Conservation (phyloP, 495 filamentous ascomycete species). For the Penicillium maclennaniae region DNA sequence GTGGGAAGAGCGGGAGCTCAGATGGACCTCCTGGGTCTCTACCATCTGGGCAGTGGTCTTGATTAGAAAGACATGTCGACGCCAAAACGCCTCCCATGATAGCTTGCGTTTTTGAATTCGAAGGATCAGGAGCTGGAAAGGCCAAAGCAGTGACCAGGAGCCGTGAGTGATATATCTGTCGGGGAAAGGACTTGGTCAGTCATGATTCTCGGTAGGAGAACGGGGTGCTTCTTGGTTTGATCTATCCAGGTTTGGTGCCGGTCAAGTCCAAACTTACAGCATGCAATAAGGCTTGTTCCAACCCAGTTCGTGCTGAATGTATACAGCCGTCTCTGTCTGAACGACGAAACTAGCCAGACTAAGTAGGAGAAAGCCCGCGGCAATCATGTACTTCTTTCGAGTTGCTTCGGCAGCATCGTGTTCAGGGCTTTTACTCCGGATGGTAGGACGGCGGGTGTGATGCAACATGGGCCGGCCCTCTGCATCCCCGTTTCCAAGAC, state of each 20-base stretch:
- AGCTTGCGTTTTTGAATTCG: constrained; percentile 65
- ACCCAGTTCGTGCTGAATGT: constrained; percentile 80
- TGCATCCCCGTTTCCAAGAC: constrained; percentile 32
- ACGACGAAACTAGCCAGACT: constrained; percentile 79
- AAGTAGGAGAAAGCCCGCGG: constrained; percentile 73
- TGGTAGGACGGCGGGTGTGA: constrained; percentile 50
- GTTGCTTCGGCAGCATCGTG: constrained; percentile 57
- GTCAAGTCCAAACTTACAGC: constrained; percentile 60
- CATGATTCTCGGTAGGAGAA: neutral
- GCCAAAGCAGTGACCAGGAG: constrained; percentile 88
- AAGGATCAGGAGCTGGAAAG: constrained; percentile 73
- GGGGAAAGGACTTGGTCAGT: constrained; percentile 13
- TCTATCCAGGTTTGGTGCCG: neutral
- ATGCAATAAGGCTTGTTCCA: constrained; percentile 99
- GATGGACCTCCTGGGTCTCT: constrained; percentile 59
- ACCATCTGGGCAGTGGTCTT: constrained; percentile 86
- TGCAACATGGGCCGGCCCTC: constrained; percentile 43
- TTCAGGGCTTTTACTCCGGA: constrained; percentile 59
- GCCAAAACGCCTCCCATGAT: constrained; percentile 86
- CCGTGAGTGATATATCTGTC: constrained; percentile 84
- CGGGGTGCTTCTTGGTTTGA: neutral
- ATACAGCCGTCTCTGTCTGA: constrained; percentile 91
- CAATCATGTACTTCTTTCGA: constrained; percentile 78
- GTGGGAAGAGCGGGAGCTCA: constrained; percentile 43
- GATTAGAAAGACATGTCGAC: constrained; percentile 68